A percentile compares a stretch with the other conserved stretches of the same genome.
phyloP scores from a whole-genome alignment of 2,329 filamentous ascomycete genomes.

The Coniochaeta ligniaria region DNA sequence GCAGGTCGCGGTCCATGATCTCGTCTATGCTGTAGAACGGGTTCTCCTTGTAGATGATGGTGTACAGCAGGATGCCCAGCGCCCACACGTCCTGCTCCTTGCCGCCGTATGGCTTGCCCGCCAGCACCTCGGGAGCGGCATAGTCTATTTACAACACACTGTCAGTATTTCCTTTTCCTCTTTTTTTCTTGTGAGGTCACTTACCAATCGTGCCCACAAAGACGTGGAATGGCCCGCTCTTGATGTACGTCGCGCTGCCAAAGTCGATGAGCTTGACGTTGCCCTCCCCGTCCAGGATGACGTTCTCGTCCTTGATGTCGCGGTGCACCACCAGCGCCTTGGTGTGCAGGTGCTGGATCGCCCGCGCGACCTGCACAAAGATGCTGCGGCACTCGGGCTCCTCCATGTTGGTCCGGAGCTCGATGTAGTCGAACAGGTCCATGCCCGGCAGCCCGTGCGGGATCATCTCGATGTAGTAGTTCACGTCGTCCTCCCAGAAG shows the following conservation, averaged over 20 bases:
- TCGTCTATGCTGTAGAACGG: slow-evolving; percentile 98
- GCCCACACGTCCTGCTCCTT: slow-evolving; percentile 99
- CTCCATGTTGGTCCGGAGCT: slow-evolving; percentile 92
- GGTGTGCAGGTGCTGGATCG: slow-evolving; percentile 84
- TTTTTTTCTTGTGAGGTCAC: slow-evolving; percentile 22
- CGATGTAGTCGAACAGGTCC: slow-evolving; percentile 99
- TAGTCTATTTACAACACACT: slow-evolving; percentile 58
- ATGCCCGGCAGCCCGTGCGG: slow-evolving; percentile 93
- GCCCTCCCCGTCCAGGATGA: slow-evolving; percentile 90
- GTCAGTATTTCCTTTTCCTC: neutral
- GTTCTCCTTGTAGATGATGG: slow-evolving; percentile 99
- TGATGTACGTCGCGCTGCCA: slow-evolving; percentile 95
- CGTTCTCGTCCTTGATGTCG: slow-evolving; percentile 98
- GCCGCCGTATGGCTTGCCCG: slow-evolving; percentile 83
- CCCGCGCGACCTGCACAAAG: slow-evolving; percentile 85
- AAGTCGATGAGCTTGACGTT: slow-evolving; percentile 98
- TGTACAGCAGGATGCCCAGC: slow-evolving; percentile 92
- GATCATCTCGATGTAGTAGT: slow-evolving; percentile 98
- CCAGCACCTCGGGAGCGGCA: slow-evolving; percentile 94
- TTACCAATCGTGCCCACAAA: slow-evolving; percentile 97
- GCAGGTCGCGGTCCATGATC: slow-evolving; percentile 94
- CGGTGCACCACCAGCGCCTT: slow-evolving; percentile 90
- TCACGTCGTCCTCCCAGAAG: slow-evolving; percentile 73
- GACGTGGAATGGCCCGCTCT: slow-evolving; percentile 95
- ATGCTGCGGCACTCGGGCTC: slow-evolving; percentile 91